Conservation (phyloP, 257 asterid species). For the Datura wrightii region DNA sequence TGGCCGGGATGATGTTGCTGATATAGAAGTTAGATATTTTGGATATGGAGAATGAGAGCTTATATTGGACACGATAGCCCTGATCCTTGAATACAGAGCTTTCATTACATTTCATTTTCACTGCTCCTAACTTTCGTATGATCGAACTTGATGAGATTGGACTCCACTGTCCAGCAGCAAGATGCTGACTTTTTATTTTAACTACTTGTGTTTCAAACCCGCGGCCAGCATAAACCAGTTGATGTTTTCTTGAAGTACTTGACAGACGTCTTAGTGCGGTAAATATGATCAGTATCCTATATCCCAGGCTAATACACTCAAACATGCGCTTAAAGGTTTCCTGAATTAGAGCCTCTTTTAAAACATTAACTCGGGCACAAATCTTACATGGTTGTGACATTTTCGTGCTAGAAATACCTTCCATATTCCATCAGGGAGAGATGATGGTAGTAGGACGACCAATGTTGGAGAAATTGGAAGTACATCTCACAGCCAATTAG, state of each 20-base stretch:
- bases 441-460: not conserved
- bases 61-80: not conserved
- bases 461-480: not conserved
- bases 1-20: not conserved
- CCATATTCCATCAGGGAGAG: not conserved
- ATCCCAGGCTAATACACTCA: not conserved
- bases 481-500: not conserved
- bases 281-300: not conserved
- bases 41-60: not conserved
- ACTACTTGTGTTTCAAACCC: not conserved
- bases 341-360: not conserved
- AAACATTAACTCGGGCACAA: not conserved
- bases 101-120: no score
- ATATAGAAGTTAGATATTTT: not conserved
- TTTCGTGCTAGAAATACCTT: not conserved
- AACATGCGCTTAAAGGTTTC: not conserved
- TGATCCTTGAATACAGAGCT: no score
- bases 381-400: not conserved
- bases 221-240: not conserved
- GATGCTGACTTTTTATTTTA: no score
- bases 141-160: no score
- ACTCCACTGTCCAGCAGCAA: no score
- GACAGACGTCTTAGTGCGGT: not conserved
- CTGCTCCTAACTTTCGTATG: not conserved
- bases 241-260: not conserved